Conservation (phyloP, 352 stramenopile species). For the Phytopythium mirpurense region DNA sequence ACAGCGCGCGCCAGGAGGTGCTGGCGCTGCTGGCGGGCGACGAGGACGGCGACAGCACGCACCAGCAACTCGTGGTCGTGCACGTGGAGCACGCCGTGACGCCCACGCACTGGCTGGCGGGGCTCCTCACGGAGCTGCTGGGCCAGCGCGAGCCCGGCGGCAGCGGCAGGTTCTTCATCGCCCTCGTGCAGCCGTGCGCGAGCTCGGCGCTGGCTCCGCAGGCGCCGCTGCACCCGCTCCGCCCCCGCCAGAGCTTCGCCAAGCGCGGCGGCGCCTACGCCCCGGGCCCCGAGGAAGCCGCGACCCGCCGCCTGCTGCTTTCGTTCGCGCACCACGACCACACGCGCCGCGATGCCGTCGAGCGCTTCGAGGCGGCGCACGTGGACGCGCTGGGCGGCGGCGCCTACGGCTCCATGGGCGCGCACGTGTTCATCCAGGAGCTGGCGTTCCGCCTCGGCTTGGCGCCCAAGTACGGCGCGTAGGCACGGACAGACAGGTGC, state of each 20-base stretch:
- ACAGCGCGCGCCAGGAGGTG: constrained; percentile 14
- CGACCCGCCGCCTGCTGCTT: constrained; percentile 36
- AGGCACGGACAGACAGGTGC: too few species aligned
- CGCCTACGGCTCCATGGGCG: constrained; percentile 67
- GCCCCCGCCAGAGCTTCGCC: constrained; percentile 57
- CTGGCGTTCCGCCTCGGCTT: constrained; percentile 73
- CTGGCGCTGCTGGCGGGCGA: constrained; percentile 19
- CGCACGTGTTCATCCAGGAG: constrained; percentile 70
- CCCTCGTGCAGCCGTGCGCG: constrained; percentile 29
- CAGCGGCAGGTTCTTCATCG: constrained; percentile 36
- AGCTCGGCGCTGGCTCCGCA: constrained; percentile 5
- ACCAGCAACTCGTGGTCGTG: constrained; percentile 55
- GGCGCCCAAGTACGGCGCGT: constrained; percentile 78
- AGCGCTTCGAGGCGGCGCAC: constrained; percentile 42
- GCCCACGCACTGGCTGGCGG: constrained; percentile 37
- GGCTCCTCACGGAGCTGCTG: constrained; percentile 29
- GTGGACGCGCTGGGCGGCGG: constrained; percentile 32
- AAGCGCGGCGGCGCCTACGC: constrained; percentile 56
- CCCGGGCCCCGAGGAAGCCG: background rate
- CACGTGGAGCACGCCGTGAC: constrained; percentile 25
- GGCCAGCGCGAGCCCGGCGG: constrained; percentile 19
- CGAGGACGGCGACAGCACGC: constrained; percentile 14
- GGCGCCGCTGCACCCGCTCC: constrained; percentile 31
- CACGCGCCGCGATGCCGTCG: constrained; percentile 51
- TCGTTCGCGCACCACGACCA: constrained; percentile 54